Conservation (phyloP, 2,329 filamentous ascomycete species). For the Trichoderma sp. region DNA sequence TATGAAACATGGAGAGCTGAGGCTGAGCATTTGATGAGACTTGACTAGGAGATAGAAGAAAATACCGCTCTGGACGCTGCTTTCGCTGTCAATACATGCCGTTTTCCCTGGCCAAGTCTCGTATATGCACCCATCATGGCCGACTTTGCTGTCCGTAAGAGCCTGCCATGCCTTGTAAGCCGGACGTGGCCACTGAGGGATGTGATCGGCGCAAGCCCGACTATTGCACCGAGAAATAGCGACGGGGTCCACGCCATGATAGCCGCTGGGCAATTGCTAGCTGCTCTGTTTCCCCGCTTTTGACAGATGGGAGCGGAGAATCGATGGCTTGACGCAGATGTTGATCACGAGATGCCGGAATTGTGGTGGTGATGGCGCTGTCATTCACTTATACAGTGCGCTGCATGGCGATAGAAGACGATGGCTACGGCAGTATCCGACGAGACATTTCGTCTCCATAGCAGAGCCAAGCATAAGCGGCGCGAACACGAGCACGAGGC, state of each 20-base stretch:
- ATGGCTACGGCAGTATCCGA: not conserved
- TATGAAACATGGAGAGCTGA: not conserved
- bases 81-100: not conserved
- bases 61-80: not conserved
- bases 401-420: not conserved
- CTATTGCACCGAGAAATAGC: slow-evolving; percentile 5
- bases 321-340: not conserved
- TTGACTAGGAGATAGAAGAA: not conserved
- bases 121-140: slow-evolving; percentile 2
- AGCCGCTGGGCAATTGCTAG: not conserved
- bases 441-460: not conserved
- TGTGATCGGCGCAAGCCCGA: slow-evolving; percentile 10
- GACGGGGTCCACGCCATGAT: not conserved
- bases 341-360: not conserved
- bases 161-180: not conserved
- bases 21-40: not conserved
- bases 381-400: not conserved
- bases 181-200: not conserved
- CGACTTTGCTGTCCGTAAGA: not conserved
- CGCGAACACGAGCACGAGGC: slow-evolving; percentile 21
- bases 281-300: slow-evolving; percentile 2
- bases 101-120: not conserved
- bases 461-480: not conserved
- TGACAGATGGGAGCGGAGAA: not conserved
- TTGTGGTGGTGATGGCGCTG: not conserved